Evolutionary conservation across 805 yeast genomes (phyloP).

Genomic region (Candida taoyuanica): DNA sequence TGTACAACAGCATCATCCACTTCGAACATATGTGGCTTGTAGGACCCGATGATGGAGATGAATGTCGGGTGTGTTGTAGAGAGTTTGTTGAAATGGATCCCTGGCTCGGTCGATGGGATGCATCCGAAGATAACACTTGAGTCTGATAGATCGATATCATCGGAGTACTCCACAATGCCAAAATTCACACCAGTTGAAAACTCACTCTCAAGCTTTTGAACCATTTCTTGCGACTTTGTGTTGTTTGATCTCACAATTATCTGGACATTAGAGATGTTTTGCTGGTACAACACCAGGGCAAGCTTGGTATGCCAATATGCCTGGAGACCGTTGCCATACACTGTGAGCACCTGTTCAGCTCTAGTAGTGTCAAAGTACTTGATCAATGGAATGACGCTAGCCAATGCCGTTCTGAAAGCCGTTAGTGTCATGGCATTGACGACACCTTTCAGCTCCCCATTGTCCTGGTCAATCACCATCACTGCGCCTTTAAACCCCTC

Average conservation of each 20-base stretch:
- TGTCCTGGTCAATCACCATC: conserved; percentile 42
- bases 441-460: conserved; percentile 49
- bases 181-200: conserved; percentile 30
- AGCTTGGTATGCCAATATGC: conserved; percentile 58
- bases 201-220: conserved; percentile 24
- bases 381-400: conserved; percentile 44
- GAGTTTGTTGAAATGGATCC: conserved; percentile 34
- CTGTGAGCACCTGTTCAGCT: conserved; percentile 28
- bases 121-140: conserved; percentile 55
- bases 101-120: conserved; percentile 50
- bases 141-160: conserved; percentile 28
- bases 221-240: conserved; percentile 30
- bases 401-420: conserved; percentile 64
- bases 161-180: conserved; percentile 17
- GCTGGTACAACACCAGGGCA: conserved; percentile 37
- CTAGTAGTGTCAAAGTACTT: conserved; percentile 29
- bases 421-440: conserved; percentile 56
- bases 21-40: conserved; percentile 64
- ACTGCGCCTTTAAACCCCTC: conserved; percentile 59
- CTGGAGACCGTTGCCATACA: conserved; percentile 61
- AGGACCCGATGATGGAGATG: conserved; percentile 60
- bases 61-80: conserved; percentile 31
- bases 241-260: conserved; percentile 42
- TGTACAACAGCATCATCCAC: conserved; percentile 42
- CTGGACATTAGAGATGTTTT: conserved; percentile 35